phyloP scores from a whole-genome alignment of 805 yeast genomes.

The Monosporozyma aerobia region DNA sequence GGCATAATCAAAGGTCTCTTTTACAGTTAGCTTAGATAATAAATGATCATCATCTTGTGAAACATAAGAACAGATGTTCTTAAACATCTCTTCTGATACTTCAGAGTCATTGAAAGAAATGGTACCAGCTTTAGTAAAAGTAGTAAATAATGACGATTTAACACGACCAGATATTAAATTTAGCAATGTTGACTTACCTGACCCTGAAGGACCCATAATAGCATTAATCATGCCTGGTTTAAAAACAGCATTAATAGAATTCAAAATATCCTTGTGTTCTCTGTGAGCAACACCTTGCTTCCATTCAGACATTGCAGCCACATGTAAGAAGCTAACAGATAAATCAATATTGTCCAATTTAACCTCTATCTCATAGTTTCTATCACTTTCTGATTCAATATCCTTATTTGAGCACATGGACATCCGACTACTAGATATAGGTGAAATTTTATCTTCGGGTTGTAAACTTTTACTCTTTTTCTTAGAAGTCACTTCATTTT shows the following conservation, averaged over 20 bases:
- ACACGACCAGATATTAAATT: slow-evolving; percentile 56
- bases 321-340: slow-evolving; percentile 7
- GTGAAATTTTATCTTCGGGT: background rate
- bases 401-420: slow-evolving; percentile 7
- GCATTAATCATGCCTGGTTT: slow-evolving; percentile 52
- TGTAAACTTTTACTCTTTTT: slow-evolving; percentile 4
- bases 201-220: slow-evolving; percentile 76
- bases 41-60: slow-evolving; percentile 73
- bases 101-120: slow-evolving; percentile 36
- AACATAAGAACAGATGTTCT: slow-evolving; percentile 59
- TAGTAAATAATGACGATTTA: slow-evolving; percentile 26
- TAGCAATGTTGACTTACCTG: slow-evolving; percentile 64
- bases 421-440: background rate
- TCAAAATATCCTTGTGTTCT: slow-evolving; percentile 32
- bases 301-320: slow-evolving; percentile 2
- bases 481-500: slow-evolving; percentile 16
- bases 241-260: slow-evolving; percentile 43
- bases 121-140: slow-evolving; percentile 32
- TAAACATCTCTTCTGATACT: slow-evolving; percentile 30
- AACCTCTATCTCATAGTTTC: slow-evolving; percentile 8
- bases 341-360: slow-evolving; percentile 11
- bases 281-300: slow-evolving; percentile 7
- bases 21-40: slow-evolving; percentile 61
- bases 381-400: slow-evolving; percentile 5
- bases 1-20: slow-evolving; percentile 66